Percentiles rank a stretch among this genome's conserved stretches.
Evolutionary conservation across 2,329 filamentous ascomycete species (phyloP).

Genomic region (Phoma herbarum): DNA sequence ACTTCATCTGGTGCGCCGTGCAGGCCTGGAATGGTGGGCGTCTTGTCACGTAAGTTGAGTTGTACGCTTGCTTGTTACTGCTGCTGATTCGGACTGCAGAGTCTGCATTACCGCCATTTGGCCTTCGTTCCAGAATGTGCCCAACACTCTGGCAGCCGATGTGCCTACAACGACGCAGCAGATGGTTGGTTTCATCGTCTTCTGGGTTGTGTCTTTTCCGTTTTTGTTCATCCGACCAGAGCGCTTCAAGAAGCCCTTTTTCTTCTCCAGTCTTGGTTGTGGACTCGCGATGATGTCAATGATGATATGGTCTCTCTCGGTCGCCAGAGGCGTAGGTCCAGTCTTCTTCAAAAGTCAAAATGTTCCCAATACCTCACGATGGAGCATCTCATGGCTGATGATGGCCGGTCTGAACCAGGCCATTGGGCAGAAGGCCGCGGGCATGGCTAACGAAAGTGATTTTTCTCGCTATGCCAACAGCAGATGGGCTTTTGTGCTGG

Average conservation of each 20-base stretch:
- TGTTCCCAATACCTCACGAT: slow-evolving; percentile 47
- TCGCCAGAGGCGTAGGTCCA: slow-evolving; percentile 52
- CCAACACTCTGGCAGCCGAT: too few species aligned
- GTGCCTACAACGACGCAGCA: too few species aligned
- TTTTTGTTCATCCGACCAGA: slow-evolving; percentile 27
- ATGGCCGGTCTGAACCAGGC: slow-evolving; percentile 57
- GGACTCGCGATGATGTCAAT: slow-evolving; percentile 56
- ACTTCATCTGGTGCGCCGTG: too few species aligned
- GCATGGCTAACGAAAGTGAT: slow-evolving; percentile 56
- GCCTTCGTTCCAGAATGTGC: too few species aligned
- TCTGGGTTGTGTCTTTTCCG: too few species aligned
- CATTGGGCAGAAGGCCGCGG: slow-evolving; percentile 53
- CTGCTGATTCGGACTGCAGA: too few species aligned
- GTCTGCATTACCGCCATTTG: too few species aligned
- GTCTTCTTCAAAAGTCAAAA: slow-evolving; percentile 53
- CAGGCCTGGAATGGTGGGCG: too few species aligned
- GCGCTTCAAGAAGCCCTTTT: slow-evolving; percentile 58
- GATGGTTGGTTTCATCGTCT: too few species aligned
- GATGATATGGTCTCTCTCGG: slow-evolving; percentile 51
- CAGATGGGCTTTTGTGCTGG: slow-evolving; percentile 48
- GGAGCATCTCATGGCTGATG: slow-evolving; percentile 56
- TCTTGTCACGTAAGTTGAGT: too few species aligned
- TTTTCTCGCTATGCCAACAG: slow-evolving; percentile 55
- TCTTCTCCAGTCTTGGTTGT: slow-evolving; percentile 55
- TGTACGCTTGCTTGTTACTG: too few species aligned